phyloP scores from a whole-genome alignment of 495 filamentous ascomycete species.

The Patellaria atrata region DNA sequence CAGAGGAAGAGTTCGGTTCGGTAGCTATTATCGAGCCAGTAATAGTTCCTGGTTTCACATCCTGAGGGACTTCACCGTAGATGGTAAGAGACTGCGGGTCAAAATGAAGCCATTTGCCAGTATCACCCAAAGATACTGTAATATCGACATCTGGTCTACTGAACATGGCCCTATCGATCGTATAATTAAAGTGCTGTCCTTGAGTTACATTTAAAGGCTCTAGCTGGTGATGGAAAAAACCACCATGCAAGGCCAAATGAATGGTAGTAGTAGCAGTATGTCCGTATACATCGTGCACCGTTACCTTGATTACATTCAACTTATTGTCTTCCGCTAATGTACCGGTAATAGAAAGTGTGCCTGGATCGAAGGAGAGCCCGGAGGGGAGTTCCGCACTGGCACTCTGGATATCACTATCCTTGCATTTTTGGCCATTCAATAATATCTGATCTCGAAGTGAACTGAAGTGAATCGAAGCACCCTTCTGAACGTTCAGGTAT shows the following conservation, averaged over 20 bases:
- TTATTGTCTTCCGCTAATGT: conserved; percentile 43
- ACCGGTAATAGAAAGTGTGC: conserved; percentile 49
- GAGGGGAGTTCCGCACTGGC: conserved; percentile 41
- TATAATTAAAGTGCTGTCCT: conserved; percentile 50
- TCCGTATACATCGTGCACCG: conserved; percentile 47
- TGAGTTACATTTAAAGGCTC: conserved; percentile 39
- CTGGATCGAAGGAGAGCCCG: conserved; percentile 57
- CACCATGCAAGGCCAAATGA: conserved; percentile 35
- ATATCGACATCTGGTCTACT: conserved; percentile 39
- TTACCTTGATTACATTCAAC: conserved; percentile 56
- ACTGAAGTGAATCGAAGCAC: conserved; percentile 39
- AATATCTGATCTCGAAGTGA: conserved; percentile 39
- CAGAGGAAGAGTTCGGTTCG: conserved; percentile 1
- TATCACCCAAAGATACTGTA: conserved; percentile 35
- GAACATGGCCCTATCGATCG: conserved; percentile 42
- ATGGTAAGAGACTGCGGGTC: conserved; percentile 41
- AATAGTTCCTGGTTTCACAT: conserved; percentile 23
- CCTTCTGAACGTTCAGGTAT: conserved; percentile 21
- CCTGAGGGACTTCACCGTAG: conserved; percentile 46
- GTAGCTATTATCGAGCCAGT: conserved; percentile 15
- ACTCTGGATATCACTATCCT: conserved; percentile 31
- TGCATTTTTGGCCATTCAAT: conserved; percentile 44
- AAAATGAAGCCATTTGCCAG: conserved; percentile 54
- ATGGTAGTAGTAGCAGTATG: conserved; percentile 52
- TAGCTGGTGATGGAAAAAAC: conserved; percentile 32